A percentile compares a stretch with the other conserved stretches of the same genome.
Evolutionary conservation across 495 filamentous ascomycete genomes (phyloP).

Genomic region (Coniosporium apollinis): DNA sequence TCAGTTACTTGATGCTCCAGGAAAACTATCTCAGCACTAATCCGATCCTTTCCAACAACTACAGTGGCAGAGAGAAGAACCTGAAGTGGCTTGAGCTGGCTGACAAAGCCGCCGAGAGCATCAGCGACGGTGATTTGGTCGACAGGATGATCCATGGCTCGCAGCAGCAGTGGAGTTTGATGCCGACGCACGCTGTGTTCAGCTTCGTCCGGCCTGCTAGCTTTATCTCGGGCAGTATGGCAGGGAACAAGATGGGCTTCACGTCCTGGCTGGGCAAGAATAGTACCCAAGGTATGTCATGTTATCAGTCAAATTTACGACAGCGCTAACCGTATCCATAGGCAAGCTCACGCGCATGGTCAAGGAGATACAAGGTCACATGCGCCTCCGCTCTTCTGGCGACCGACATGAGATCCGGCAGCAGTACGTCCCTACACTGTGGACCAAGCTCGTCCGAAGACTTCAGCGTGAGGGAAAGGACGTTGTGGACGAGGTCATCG

Average conservation of each 20-base stretch:
- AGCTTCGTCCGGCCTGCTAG: slow-evolving; percentile 88
- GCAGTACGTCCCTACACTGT: slow-evolving; percentile 83
- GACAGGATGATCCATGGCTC: slow-evolving; percentile 96
- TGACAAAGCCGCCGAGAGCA: slow-evolving; percentile 79
- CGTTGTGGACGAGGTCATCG: slow-evolving; percentile 35
- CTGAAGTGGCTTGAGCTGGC: slow-evolving; percentile 70
- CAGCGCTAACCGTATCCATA: slow-evolving; percentile 16
- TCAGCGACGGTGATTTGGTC: slow-evolving; percentile 92
- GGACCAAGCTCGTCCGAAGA: slow-evolving; percentile 57
- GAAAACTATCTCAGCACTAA: slow-evolving; percentile 86
- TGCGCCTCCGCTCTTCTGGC: slow-evolving; percentile 81
- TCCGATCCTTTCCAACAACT: slow-evolving; percentile 42
- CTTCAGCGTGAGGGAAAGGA: slow-evolving; percentile 23
- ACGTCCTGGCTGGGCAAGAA: slow-evolving; percentile 90
- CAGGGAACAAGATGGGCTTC: slow-evolving; percentile 42
- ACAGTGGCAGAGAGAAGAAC: slow-evolving; percentile 45
- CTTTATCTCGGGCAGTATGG: slow-evolving; percentile 62
- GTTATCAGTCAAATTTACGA: not conserved
- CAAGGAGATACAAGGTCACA: slow-evolving; percentile 93
- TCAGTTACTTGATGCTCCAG: slow-evolving; percentile 92
- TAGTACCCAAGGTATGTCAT: slow-evolving; percentile 48
- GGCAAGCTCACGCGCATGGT: slow-evolving; percentile 68
- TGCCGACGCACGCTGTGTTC: slow-evolving; percentile 95
- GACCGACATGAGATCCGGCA: slow-evolving; percentile 89
- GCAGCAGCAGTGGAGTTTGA: slow-evolving; percentile 94